Evolutionary conservation across 345 rosid species (phyloP).

Genomic region (Corymbia maculata): DNA sequence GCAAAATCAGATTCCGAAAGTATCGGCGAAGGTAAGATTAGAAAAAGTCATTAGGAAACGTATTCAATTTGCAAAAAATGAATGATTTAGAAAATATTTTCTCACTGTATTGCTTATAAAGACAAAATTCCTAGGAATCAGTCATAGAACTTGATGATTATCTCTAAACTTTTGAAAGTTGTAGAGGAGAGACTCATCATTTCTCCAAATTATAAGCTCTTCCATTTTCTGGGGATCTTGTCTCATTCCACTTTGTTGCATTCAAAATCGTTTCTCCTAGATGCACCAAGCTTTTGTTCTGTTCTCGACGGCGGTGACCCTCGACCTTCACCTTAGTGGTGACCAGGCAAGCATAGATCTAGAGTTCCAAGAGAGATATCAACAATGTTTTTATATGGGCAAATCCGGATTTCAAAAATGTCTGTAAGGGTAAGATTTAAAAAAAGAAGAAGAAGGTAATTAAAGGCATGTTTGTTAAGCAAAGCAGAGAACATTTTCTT

Average conservation of each 20-base stretch:
- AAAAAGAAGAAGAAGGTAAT: background rate
- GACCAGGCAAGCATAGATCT: background rate
- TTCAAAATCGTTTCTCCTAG: background rate
- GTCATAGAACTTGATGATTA: background rate
- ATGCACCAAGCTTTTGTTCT: background rate
- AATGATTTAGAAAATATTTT: background rate
- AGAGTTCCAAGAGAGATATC: fast-evolving
- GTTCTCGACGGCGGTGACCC: background rate
- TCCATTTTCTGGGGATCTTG: background rate
- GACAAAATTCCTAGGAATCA: background rate
- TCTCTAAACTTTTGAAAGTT: fast-evolving
- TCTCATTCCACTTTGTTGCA: fast-evolving
- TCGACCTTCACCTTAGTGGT: fast-evolving
- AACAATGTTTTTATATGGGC: background rate
- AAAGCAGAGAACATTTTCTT: background rate
- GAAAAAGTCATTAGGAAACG: background rate
- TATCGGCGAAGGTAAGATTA: background rate
- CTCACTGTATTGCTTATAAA: background rate
- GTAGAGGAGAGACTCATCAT: background rate
- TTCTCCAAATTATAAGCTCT: background rate
- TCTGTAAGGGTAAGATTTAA: background rate
- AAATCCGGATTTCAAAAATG: too few relatives aligned
- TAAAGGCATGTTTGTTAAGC: background rate
- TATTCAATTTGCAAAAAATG: too few relatives aligned
- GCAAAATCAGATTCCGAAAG: background rate